These are phyloP conservation scores for Prunus yedoensis DNA, from an alignment of 331 rosid species.

Conservation along the genomic window DNA sequence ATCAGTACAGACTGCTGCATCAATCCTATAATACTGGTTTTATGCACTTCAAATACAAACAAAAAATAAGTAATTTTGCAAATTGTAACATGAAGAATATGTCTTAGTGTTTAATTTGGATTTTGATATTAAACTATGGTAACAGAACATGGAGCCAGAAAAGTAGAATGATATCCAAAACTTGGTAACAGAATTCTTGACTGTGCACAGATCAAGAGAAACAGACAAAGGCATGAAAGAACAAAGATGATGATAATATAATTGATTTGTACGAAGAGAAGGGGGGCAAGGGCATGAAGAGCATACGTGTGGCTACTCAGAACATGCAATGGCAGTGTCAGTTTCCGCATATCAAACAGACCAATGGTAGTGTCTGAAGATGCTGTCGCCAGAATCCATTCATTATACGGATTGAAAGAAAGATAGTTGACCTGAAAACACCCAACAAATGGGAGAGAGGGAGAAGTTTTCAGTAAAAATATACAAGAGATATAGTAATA, in stretches of 20 bases:
- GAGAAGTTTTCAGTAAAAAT: no score
- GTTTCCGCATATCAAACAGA: constrained; percentile 75
- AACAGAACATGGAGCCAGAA: not conserved
- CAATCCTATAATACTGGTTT: not conserved
- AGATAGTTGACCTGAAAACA: constrained; percentile 73
- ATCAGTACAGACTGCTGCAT: not conserved
- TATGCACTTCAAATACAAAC: not conserved
- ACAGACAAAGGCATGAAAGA: not conserved
- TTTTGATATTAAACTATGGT: not conserved
- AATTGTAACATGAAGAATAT: not conserved
- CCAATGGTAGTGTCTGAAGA: constrained; percentile 83
- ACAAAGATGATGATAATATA: not conserved
- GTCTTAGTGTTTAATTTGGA: not conserved
- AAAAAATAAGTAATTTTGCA: not conserved
- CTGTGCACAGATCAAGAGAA: not conserved
- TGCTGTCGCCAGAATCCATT: constrained; percentile 92
- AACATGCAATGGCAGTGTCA: constrained; percentile 61
- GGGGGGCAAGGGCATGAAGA: not conserved
- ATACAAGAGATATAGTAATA: no score
- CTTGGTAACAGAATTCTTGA: no score
- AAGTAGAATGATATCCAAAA: not conserved
- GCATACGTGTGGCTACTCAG: constrained; percentile 77
- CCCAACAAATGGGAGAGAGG: constrained; percentile 5
- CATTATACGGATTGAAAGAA: constrained; percentile 78
- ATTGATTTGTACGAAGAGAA: not conserved